Evolutionary conservation across 495 filamentous ascomycete species (phyloP), one percentile per base, ranked within the genome.

Genomic region (Neohortaea acidophila): DNA sequence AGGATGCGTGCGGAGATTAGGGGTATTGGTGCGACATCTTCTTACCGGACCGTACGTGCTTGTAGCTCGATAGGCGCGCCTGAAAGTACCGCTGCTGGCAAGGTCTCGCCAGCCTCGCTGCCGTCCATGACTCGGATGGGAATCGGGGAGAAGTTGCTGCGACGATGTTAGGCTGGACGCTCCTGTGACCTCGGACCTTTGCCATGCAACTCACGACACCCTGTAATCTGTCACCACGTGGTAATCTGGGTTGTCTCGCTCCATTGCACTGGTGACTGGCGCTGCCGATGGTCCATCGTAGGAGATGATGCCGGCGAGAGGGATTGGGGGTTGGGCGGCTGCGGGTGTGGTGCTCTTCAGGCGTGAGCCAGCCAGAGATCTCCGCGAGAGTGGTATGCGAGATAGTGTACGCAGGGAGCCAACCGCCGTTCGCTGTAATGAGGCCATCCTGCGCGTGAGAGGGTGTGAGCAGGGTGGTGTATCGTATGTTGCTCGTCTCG

Each of bases 21-120:
- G 3, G 2, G 39, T 12, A 0, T 17, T 8, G 14, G 33, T 15
- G 30, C 14, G n/a, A n/a, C 8, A 17, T 33, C 8, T 13, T 19
- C 64, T 32, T 75, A 92, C 86, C 86, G 79, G 54, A 94, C 89
- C 45, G 83, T 89, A 41, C 89, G 71, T 31, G 85, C 84, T 61
- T 94, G 85, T 4, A 96, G 68, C 49, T 96, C 91, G 23, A 84
- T 74, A 18, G 89, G 89, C 29, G 89, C 91, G 22, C 89, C 89
- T 10, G 89, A 96, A 18, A 94, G 66, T 29, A 87, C 72, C 38
- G 82, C 84, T 24, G 84, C 89, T 11, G 85, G 72, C 18, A 84
- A 64, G 36, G 75, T 58, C 7, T 74, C 72, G 22, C 69, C 72
- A n/a, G 78, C 73, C 59, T 93, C 85, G 56, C 80, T 89, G 48